A percentile compares a stretch with the other conserved stretches of the same genome.
phyloP scores from a whole-genome alignment of 495 filamentous ascomycete species.

The Astrocystis sublimbata region DNA sequence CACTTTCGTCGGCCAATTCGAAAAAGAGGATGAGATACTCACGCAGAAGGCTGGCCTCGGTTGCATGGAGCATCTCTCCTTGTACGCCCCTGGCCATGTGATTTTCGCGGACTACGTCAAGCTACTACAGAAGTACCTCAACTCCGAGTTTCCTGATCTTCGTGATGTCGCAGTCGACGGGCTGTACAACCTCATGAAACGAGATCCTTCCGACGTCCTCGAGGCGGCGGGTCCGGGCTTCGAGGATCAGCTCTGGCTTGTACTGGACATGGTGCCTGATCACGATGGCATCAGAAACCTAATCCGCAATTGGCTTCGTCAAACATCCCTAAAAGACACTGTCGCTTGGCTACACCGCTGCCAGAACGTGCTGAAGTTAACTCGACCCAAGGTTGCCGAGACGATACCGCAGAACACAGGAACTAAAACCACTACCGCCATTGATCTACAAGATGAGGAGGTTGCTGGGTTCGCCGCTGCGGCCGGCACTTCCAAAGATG shows the following conservation, averaged over 20 bases:
- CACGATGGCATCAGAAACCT: slow-evolving; percentile 78
- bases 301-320: slow-evolving; percentile 85
- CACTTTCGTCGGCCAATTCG: slow-evolving; percentile 80
- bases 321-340: slow-evolving; percentile 77
- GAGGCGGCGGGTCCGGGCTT: slow-evolving; percentile 69
- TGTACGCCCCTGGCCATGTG: slow-evolving; percentile 87
- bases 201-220: slow-evolving; percentile 79
- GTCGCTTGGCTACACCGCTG: slow-evolving; percentile 82
- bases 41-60: slow-evolving; percentile 74
- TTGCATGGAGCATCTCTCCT: slow-evolving; percentile 86
- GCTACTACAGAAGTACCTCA: slow-evolving; percentile 73
- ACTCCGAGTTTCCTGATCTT: slow-evolving; percentile 64
- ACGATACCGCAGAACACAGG: slow-evolving; percentile 41
- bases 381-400: slow-evolving; percentile 61
- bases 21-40: slow-evolving; percentile 71
- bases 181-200: slow-evolving; percentile 91
- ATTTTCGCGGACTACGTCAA: slow-evolving; percentile 81
- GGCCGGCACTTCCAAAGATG: slow-evolving; percentile 62
- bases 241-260: slow-evolving; percentile 90
- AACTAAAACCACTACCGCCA: slow-evolving; percentile 52
- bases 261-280: slow-evolving; percentile 72
- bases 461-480: slow-evolving; percentile 88
- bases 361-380: slow-evolving; percentile 87
- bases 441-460: slow-evolving; percentile 92
- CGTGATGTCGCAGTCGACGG: slow-evolving; percentile 83